phyloP scores from a whole-genome alignment of 1,284 basidiomycete species.

The Mrakiaceae sp. region DNA sequence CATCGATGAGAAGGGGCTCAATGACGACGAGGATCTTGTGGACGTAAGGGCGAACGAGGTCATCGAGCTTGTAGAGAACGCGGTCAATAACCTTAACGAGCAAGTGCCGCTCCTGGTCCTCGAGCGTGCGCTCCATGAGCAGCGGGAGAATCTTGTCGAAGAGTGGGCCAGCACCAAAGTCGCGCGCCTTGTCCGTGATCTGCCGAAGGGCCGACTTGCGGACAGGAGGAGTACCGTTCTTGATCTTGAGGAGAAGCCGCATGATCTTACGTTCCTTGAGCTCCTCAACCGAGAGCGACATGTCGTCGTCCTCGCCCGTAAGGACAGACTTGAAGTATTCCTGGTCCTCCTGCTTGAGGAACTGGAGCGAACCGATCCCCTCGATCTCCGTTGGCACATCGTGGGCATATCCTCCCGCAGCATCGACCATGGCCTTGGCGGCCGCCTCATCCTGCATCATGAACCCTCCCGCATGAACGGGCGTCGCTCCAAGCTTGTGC shows the following conservation, averaged over 20 bases:
- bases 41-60: constrained; percentile 95
- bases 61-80: constrained; percentile 96
- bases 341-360: constrained; percentile 97
- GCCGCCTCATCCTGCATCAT: constrained; percentile 92
- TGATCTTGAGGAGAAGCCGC: constrained; percentile 98
- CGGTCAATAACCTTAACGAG: constrained; percentile 99
- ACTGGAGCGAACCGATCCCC: constrained; percentile 90
- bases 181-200: constrained; percentile 98
- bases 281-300: constrained; percentile 77
- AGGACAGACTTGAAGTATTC: constrained; percentile 96
- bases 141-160: constrained; percentile 98
- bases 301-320: constrained; percentile 66
- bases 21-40: constrained; percentile 99
- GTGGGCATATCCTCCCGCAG: constrained; percentile 66
- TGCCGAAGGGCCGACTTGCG: constrained; percentile 94
- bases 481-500: constrained; percentile 38
- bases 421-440: constrained; percentile 70
- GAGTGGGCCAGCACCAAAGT: constrained; percentile 96
- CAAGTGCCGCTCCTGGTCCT: constrained; percentile 96
- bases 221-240: constrained; percentile 97
- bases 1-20: constrained; percentile 96
- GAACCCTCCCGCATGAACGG: constrained; percentile 60
- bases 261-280: constrained; percentile 99
- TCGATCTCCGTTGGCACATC: constrained; percentile 98
- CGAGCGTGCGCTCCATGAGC: constrained; percentile 96